Evolutionary conservation across 768 basidiomycete species (phyloP), one percentile per base, ranked within the genome.

Genomic region (Candolleomyces aberdarensis): DNA sequence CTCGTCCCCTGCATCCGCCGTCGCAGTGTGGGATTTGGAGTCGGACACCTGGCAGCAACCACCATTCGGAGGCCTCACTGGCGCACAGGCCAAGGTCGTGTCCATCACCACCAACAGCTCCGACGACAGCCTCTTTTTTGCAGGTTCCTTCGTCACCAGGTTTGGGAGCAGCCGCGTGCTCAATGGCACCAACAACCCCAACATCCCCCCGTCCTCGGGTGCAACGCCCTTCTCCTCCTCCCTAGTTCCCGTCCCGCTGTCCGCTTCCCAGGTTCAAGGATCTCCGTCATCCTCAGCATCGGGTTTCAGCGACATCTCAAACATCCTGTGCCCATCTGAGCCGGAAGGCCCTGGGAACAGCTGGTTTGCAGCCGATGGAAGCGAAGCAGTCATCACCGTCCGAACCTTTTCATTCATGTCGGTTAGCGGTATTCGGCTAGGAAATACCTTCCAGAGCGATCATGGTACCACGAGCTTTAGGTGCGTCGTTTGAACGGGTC

Each of bases 221-320:
- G 91, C 93, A 14, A 88, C 91, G 0, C 90, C 91, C 0, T 94
- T 92, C 71, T 91, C 95, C 4, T 91, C 92, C 2, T 96, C 94
- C 10, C 86, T 97, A 53, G 93, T 95, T 41, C 91, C 92, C 17
- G 76, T 94, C 39, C 85, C 91, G 36, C 74, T 94, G 31, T 10
- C 22, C 11, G 44, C 32, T 13, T 85, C 87, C n/a, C 74, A 85
- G 65, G 65, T 82, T 39, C 66, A 75, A 57, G 86, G 82, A 17
- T 84, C 83, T 2, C 88, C 91, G 17, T 86, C 88, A 0, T 82
- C 92, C 4, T 71, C 79, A 4, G 76, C 87, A 56, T 44, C 82
- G 0, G 79, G 83, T 13, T 92, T 90, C 69, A 80, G 75, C 66
- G 77, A 89, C 60, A 84, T 94, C 57, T 70, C 78, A 54, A 84